phyloP scores from a whole-genome alignment of 805 yeast genomes.

The Ogataea neopini region DNA sequence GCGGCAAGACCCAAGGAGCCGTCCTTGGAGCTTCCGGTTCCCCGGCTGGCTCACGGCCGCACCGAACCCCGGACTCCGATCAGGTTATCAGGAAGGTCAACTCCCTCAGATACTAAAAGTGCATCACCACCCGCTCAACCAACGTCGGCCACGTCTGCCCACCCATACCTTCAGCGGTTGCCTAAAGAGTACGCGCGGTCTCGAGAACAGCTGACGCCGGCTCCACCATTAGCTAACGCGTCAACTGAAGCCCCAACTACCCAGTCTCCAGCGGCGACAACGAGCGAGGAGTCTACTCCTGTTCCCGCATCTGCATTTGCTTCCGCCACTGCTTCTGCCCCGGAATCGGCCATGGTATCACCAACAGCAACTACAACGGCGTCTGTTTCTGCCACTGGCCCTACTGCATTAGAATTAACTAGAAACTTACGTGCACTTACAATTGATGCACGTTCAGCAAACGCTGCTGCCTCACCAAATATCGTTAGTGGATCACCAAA shows the following conservation, averaged over 20 bases:
- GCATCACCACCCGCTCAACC: not conserved
- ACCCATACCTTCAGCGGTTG: constrained; percentile 9
- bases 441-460: constrained; percentile 1
- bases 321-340: no score
- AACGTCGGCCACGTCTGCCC: not conserved
- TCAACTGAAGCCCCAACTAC: not conserved
- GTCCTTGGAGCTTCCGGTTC: not conserved
- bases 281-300: not conserved
- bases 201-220: constrained; percentile 1
- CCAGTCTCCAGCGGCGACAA: not conserved
- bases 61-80: not conserved
- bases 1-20: not conserved
- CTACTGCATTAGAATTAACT: not conserved
- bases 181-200: constrained; percentile 8
- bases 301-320: not conserved
- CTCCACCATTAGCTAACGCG: not conserved
- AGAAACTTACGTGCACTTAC: not conserved
- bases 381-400: not conserved
- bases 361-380: not conserved
- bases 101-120: not conserved
- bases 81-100: not conserved
- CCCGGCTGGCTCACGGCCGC: not conserved
- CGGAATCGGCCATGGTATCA: not conserved
- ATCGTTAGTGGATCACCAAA: not conserved
- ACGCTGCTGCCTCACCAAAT: not conserved